Evolutionary conservation across 208 protist genomes (phyloP), one percentile per base, ranked within the genome.

Genomic region (Zelonia costaricensis): DNA sequence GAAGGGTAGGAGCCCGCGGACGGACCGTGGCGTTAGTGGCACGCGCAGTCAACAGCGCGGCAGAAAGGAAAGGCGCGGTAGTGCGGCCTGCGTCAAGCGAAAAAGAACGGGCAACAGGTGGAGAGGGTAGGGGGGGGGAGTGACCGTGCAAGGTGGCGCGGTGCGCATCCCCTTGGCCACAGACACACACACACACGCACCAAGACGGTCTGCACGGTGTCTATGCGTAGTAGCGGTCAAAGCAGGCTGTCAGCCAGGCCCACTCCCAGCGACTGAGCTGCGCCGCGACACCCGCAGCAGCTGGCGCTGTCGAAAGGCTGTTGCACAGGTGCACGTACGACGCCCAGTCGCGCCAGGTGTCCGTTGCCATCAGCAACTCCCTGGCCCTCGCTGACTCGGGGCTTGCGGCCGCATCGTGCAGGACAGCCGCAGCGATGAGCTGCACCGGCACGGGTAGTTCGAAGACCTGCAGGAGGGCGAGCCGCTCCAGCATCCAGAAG

Each of bases 401-500:
- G n/a, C n/a, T n/a, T n/a, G n/a, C n/a, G n/a, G n/a, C 45, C 12
- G 23, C 16, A 33, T 0, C 35, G 6, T 46, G 28, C 31, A 0
- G 8, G 22, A 57, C 7, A 38, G 52, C 52, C 15, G 36, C 48
- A 25, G 62, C 60, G 20, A 76, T 52, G 31, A 78, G 73, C 28
- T 83, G 43, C 18, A 89, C 72, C 33, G 79, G 77, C 51, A 74
- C 23, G 2, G 82, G 86, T 30, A 92, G 58, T 16, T 84, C 71
- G 65, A 92, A 92, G 12, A 84, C 31, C 18, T 84, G 69, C 12
- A 57, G 20, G 30, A 92, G 23, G 10, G 82, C 68, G 18, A 92
- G 72, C 7, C 80, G 76, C 66, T 81, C 51, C 10, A 92, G 43
- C 12, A 66, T 40, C 69, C 74, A 79, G 42, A 87, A 71, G 10